phyloP scores from a whole-genome alignment of 331 rosid genomes.

The Spiraea crenata region DNA sequence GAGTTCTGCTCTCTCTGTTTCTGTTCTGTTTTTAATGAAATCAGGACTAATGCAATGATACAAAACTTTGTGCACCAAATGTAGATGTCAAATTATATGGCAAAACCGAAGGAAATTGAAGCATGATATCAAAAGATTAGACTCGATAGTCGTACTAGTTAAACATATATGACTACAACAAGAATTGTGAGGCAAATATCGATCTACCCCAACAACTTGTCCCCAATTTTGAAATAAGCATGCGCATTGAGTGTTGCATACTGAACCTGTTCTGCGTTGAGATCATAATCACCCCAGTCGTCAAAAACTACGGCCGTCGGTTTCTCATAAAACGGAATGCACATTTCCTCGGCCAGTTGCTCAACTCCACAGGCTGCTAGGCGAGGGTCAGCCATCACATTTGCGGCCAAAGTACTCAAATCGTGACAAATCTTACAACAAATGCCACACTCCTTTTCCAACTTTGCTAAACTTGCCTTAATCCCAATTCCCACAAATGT shows the following conservation, averaged over 20 bases:
- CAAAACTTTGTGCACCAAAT: too few relatives aligned
- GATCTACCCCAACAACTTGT: neutral
- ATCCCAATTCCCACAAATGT: constrained; percentile 5
- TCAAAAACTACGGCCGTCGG: neutral
- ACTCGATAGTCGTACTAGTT: too few relatives aligned
- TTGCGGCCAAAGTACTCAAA: neutral
- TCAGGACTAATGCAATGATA: too few relatives aligned
- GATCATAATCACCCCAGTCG: neutral
- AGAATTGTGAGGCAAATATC: too few relatives aligned
- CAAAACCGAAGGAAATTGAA: too few relatives aligned
- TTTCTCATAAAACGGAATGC: neutral
- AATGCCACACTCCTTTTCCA: constrained; percentile 2
- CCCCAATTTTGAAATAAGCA: neutral
- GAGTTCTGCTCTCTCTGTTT: too few relatives aligned
- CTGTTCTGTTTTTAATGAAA: too few relatives aligned
- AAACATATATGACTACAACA: too few relatives aligned
- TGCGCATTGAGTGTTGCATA: neutral
- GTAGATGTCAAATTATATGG: too few relatives aligned
- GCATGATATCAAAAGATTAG: too few relatives aligned
- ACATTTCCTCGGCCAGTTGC: neutral
- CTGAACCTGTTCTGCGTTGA: neutral
- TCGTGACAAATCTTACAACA: neutral
- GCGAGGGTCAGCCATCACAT: neutral
- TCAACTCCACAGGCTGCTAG: neutral
- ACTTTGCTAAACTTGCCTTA: neutral